Evolutionary conservation across 768 basidiomycete genomes (phyloP).

Genomic region (Hygrocybe coccinea): DNA sequence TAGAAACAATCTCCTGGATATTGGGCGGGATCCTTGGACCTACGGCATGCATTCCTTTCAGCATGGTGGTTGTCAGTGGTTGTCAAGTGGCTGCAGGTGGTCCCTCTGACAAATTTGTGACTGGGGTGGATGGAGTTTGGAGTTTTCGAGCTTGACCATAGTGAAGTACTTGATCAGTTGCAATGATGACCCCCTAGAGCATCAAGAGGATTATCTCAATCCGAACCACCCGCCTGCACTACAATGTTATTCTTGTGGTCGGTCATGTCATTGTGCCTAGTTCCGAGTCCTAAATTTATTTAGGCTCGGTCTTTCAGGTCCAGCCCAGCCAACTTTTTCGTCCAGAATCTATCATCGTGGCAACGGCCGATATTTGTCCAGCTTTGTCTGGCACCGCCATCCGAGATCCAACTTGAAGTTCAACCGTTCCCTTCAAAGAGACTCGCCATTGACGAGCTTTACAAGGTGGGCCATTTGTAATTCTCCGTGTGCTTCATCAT

Average conservation of each 20-base stretch:
- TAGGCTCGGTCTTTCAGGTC: no score
- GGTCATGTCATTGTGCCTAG: conserved; percentile 31
- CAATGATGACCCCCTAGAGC: conserved; percentile 32
- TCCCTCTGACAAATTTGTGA: conserved; percentile 35
- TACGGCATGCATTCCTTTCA: conserved; percentile 43
- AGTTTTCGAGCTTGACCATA: conserved; percentile 37
- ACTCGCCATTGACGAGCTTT: conserved; percentile 40
- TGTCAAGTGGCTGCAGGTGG: conserved; percentile 32
- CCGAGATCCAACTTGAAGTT: not conserved
- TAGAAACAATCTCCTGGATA: no score
- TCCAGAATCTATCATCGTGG: no score
- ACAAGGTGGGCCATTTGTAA: conserved; percentile 37
- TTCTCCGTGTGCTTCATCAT: not conserved
- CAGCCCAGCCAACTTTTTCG: no score
- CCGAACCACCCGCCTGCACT: conserved; percentile 21
- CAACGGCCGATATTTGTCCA: no score
- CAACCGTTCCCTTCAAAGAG: conserved; percentile 40
- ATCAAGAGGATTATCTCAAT: conserved; percentile 36
- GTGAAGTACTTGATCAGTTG: conserved; percentile 39
- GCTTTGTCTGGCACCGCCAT: not conserved
- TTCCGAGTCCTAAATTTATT: not conserved
- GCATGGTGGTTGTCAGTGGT: conserved; percentile 38
- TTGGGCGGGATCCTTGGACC: conserved; percentile 31
- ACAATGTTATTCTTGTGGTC: conserved; percentile 27
- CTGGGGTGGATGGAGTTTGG: conserved; percentile 45